Conservation (phyloP, 1,139 yeast genomes). For the Yamadazyma diospyri region DNA sequence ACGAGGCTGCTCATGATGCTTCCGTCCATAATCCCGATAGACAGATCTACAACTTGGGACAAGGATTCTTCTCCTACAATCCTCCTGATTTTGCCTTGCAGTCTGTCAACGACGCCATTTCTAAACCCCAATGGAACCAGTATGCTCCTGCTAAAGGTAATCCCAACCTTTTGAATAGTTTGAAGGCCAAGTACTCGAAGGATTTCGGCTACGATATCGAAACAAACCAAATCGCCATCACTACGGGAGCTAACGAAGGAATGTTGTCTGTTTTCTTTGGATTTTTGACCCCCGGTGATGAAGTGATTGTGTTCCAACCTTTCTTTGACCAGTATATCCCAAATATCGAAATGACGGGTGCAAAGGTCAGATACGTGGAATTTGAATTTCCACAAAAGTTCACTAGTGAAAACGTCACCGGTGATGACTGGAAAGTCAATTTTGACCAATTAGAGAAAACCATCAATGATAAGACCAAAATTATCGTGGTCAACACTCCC, state of each 20-base stretch:
- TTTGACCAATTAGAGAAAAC: conserved; percentile 71
- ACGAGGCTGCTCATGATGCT: conserved; percentile 73
- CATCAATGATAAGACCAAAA: conserved; percentile 71
- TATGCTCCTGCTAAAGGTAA: conserved; percentile 91
- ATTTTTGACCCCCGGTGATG: conserved; percentile 82
- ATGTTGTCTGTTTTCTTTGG: conserved; percentile 83
- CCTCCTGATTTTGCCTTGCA: conserved; percentile 88
- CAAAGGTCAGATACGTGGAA: conserved; percentile 81
- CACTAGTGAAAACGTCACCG: conserved; percentile 59
- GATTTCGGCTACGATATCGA: conserved; percentile 59
- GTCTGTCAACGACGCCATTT: conserved; percentile 77
- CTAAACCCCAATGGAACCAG: conserved; percentile 74
- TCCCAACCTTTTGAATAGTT: conserved; percentile 64
- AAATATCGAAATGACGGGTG: conserved; percentile 91
- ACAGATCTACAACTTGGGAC: conserved; percentile 85
- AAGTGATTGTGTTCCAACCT: conserved; percentile 96
- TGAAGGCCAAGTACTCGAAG: conserved; percentile 69
- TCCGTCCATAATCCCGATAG: conserved; percentile 63
- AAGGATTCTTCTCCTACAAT: conserved; percentile 92
- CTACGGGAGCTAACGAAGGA: conserved; percentile 98
- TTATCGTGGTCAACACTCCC: conserved; percentile 87
- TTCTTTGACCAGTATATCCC: conserved; percentile 95
- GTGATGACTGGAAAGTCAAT: conserved; percentile 85
- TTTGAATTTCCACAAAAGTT: conserved; percentile 81
- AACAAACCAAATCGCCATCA: conserved; percentile 67